Conservation (phyloP, 768 basidiomycete species). For the Collybia sp. region DNA sequence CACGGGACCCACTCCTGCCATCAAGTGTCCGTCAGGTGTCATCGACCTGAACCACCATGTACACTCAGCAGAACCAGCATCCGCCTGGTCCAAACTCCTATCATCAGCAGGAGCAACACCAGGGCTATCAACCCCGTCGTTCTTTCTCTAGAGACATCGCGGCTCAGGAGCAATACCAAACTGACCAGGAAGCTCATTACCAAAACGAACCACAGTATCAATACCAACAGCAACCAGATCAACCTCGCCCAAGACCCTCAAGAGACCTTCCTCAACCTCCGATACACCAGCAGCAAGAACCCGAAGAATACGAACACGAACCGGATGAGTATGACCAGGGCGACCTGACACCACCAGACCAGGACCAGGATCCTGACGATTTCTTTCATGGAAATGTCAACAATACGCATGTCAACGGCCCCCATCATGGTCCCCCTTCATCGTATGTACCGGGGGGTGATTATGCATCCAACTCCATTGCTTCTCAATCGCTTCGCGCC, state of each 20-base stretch:
- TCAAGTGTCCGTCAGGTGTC: background rate
- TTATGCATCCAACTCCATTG: constrained; percentile 29
- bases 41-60: constrained; percentile 13
- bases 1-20: background rate
- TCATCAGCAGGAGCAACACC: constrained; percentile 9
- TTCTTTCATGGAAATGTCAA: constrained; percentile 36
- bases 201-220: constrained; percentile 11
- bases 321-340: constrained; percentile 35
- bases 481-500: constrained; percentile 55
- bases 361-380: constrained; percentile 43
- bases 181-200: constrained; percentile 14
- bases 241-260: constrained; percentile 8
- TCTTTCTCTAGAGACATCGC: constrained; percentile 20
- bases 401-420: constrained; percentile 17
- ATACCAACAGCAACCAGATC: constrained; percentile 5
- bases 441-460: constrained; percentile 16
- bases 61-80: constrained; percentile 14
- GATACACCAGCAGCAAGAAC: constrained; percentile 16
- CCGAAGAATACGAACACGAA: constrained; percentile 31
- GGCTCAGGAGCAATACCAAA: constrained; percentile 25
- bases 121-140: constrained; percentile 13
- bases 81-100: constrained; percentile 13
- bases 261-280: too few relatives aligned
- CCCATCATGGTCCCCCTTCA: constrained; percentile 21
- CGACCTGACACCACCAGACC: constrained; percentile 25